Conservation (phyloP, 2,329 filamentous ascomycete species). For the Epichloe hybrida region DNA sequence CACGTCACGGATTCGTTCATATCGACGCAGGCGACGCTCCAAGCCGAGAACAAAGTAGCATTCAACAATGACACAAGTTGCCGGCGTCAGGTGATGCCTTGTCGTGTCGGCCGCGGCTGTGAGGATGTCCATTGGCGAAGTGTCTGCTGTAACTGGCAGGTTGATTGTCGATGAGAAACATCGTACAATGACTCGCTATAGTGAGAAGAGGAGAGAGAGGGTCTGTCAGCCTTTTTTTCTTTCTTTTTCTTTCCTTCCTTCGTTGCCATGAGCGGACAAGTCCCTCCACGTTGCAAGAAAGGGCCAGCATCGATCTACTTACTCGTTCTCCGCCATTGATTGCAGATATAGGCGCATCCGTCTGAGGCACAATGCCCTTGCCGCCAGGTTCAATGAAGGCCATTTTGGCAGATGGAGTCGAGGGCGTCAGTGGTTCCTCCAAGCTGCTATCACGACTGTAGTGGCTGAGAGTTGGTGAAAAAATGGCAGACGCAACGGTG, state of each 20-base stretch:
- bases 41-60: conserved; percentile 62
- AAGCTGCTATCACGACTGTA: conserved; percentile 20
- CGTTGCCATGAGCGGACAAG: not conserved
- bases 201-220: not conserved
- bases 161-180: conserved; percentile 56
- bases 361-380: conserved; percentile 34
- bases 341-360: conserved; percentile 67
- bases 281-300: too few species aligned
- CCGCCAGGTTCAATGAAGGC: conserved; percentile 31
- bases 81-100: conserved; percentile 48
- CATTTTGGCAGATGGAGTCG: conserved; percentile 15
- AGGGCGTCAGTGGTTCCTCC: conserved; percentile 17
- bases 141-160: conserved; percentile 61
- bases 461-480: conserved; percentile 22
- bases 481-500: conserved; percentile 20
- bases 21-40: conserved; percentile 69
- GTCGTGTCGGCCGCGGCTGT: conserved; percentile 51
- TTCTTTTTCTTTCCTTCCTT: too few species aligned
- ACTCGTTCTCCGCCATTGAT: conserved; percentile 69
- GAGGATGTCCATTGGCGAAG: conserved; percentile 61
- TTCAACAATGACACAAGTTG: conserved; percentile 61
- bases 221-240: not conserved
- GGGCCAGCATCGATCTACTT: conserved; percentile 21
- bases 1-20: conserved; percentile 75
- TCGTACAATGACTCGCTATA: conserved; percentile 54